Base-by-base conservation (phyloP, 805 yeast species). In the Grigorovia humatica region DNA sequence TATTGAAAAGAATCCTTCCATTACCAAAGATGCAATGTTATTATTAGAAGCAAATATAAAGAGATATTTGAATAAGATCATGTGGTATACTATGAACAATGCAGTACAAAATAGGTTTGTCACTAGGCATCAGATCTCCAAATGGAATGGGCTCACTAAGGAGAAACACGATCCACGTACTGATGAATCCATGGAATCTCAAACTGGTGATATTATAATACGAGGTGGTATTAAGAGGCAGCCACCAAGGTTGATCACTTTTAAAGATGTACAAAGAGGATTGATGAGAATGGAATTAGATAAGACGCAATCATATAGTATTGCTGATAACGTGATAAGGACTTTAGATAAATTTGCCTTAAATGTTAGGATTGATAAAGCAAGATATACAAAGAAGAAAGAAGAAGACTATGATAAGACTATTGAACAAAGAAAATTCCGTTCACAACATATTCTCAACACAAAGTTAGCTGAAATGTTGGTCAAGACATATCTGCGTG, bases 41-140 rank as follows among this genome's bases (percentile, higher is more conserved):
- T 51, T 51, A 13, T 15, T 64, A 35, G 55, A 53, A 12, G 20
- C 46, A n/a, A 53, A 59, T 29, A 55, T 54, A 8, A 51, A 47
- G 43, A 40, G 52, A 5, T 58, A 62, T 53, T 48, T 61, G 1
- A 52, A 52, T 18, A 54, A 51, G 44, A 32, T 65, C n/a, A 27
- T 65, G 11, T 52, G 57, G 49, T 51, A 32, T 32, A 32, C 38
- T 8, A 32, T 32, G 38, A 32, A 32, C 15, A 32, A 32, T 32
- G 38, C 38, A 13, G 38, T 13, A 13, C 38, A 32, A 13, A 32
- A 32, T 32, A 32, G 38, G 15, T 32, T 8, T 32, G 38, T 32
- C 15, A 32, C 38, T 11, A 32, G 38, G 15, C 38, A 32, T 32
- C 38, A 32, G 15, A 32, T 32, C 15, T 9, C 11, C 38, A 32